Evolutionary conservation across 164 flowering plant species (phyloP), one percentile per base, ranked within the genome.

Genomic region (Cinnamomum chago): DNA sequence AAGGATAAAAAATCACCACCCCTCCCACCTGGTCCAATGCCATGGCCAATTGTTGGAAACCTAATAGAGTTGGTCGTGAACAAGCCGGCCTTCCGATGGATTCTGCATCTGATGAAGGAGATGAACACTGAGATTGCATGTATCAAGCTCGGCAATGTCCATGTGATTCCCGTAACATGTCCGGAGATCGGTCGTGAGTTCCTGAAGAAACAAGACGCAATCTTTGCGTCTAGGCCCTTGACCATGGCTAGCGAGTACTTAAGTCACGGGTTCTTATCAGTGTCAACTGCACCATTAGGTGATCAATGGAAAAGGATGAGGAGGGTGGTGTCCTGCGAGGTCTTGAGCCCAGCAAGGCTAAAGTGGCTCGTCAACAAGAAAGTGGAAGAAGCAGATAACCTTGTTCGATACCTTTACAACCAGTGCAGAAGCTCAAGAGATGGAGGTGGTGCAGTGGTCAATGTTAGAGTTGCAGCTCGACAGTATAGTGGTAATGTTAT

Each of bases 311-410:
- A 30, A 5, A 30, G 0, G 35, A 30, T 30, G 35, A 30, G 35
- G 35, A 30, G 35, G 83, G 85, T 84, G 14, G 30, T 82, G 12
- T 75, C 82, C 1, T 73, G 80, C 4, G 82, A 82, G 27, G 68
- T 84, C 0, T 58, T 84, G 23, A 75, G 73, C 27, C 77, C 80
- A 0, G 74, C 76, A 0, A 80, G 81, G 65, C 82, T 81, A 22
- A 25, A 68, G 7, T 82, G 83, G 85, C 81, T 81, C 2, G 81
- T 33, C 2, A 76, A 72, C 58, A 84, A 82, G 52, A 71, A 85
- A 25, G 20, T 50, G 11, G 83, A 82, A 10, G 86, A 84, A 70
- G 82, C 81, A 15, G 83, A 84, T 51, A 78, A 84, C 77, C 81
- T 82, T 10, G 70, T 84, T 13, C 51, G 66, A 1, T 84, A 35